These are phyloP conservation scores for Pichia cephalocereana DNA, from an alignment of 805 yeast genomes.

Conservation along the genomic window DNA sequence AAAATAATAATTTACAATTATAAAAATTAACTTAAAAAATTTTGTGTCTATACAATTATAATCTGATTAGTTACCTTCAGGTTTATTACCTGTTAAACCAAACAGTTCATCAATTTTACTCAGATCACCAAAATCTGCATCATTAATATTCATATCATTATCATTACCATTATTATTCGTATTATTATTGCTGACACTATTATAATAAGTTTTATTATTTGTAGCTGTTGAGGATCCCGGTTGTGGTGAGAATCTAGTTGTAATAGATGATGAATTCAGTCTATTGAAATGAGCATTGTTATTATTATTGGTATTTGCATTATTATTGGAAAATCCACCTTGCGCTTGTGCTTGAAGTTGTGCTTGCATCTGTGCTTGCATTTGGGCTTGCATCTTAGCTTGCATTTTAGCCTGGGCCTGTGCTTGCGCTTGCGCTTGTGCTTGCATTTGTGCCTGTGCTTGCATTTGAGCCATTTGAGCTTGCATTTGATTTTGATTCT, in stretches of 20 bases:
- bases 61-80: not conserved
- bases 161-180: not conserved
- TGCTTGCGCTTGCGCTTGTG: constrained; percentile 8
- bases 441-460: constrained; percentile 15
- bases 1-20: not conserved
- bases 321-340: not conserved
- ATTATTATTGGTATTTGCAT: constrained; percentile 18
- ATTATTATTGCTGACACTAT: not conserved
- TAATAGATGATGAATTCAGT: constrained; percentile 13
- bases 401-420: constrained; percentile 12
- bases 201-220: not conserved
- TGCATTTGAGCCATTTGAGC: constrained; percentile 21
- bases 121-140: constrained; percentile 5
- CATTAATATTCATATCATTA: not conserved
- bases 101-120: constrained; percentile 8
- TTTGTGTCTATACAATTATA: not conserved
- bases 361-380: constrained; percentile 21
- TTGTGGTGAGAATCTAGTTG: constrained; percentile 25
- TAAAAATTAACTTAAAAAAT: too few species aligned
- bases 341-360: constrained; percentile 19
- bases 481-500: constrained; percentile 14
- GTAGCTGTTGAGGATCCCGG: constrained; percentile 10
- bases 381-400: constrained; percentile 11
- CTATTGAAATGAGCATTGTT: constrained; percentile 4
- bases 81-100: not conserved